Conservation (phyloP, 192 early-diverging fungal species). For the Coemansia aciculifera region DNA sequence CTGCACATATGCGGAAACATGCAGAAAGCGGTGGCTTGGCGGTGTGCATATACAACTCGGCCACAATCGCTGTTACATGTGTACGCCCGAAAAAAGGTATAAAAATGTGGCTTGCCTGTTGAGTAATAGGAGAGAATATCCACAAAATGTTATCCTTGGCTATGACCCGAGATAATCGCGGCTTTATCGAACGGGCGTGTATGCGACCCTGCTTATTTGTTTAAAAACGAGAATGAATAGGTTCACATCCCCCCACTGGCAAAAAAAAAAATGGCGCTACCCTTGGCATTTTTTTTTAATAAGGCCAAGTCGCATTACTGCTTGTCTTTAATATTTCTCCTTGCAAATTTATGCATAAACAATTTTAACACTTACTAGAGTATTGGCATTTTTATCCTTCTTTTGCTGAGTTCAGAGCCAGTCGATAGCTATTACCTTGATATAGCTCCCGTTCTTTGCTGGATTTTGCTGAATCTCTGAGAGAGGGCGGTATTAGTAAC, state of each 20-base stretch:
- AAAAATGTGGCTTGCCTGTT: not conserved
- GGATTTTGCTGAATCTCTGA: not conserved
- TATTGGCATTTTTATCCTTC: not conserved
- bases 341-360: not conserved
- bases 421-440: not conserved
- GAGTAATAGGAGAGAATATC: conserved; percentile 3
- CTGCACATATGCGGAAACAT: not conserved
- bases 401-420: conserved; percentile 1
- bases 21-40: not conserved
- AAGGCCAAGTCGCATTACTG: not conserved
- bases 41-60: conserved; percentile 6
- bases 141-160: not conserved
- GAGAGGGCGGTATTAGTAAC: not conserved
- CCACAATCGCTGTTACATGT: not conserved
- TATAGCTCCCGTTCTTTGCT: not conserved
- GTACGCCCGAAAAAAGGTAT: not conserved
- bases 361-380: no score
- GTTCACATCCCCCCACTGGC: not conserved
- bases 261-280: no score
- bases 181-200: not conserved
- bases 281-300: not conserved
- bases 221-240: not conserved
- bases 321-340: conserved; percentile 6
- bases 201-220: not conserved
- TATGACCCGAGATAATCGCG: not conserved